Evolutionary conservation across 1,139 yeast genomes (phyloP).

Genomic region (Kodamaea suecica): DNA sequence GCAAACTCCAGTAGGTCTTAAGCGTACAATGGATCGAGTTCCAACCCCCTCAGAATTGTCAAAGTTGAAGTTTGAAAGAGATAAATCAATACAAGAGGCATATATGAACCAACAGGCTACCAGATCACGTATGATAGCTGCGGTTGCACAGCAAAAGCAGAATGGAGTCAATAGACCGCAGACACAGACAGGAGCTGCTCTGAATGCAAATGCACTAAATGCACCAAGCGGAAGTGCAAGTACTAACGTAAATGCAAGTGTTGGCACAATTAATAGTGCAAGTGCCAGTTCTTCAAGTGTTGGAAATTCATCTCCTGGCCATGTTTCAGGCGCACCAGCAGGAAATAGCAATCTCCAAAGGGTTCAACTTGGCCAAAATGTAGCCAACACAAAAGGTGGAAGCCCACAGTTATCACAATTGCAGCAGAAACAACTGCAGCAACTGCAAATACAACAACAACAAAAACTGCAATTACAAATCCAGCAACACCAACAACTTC

Average conservation of each 20-base stretch:
- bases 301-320: neutral
- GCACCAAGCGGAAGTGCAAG: neutral
- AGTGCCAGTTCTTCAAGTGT: neutral
- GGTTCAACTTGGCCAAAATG: neutral
- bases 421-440: conserved; percentile 3
- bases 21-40: conserved; percentile 31
- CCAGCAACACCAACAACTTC: conserved; percentile 3
- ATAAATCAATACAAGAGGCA: conserved; percentile 76
- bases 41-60: conserved; percentile 87
- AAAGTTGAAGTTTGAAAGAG: conserved; percentile 77
- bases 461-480: conserved; percentile 2
- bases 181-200: neutral
- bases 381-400: neutral
- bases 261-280: neutral
- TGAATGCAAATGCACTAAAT: neutral
- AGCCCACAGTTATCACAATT: neutral
- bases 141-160: conserved; percentile 34
- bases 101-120: conserved; percentile 54
- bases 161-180: conserved; percentile 2
- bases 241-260: neutral
- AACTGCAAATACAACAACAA: conserved; percentile 4
- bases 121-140: conserved; percentile 38
- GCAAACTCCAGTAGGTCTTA: conserved; percentile 13
- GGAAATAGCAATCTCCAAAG: neutral
- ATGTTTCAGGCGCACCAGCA: neutral